Conservation (phyloP, 768 basidiomycete genomes). For the Suillus spraguei region DNA sequence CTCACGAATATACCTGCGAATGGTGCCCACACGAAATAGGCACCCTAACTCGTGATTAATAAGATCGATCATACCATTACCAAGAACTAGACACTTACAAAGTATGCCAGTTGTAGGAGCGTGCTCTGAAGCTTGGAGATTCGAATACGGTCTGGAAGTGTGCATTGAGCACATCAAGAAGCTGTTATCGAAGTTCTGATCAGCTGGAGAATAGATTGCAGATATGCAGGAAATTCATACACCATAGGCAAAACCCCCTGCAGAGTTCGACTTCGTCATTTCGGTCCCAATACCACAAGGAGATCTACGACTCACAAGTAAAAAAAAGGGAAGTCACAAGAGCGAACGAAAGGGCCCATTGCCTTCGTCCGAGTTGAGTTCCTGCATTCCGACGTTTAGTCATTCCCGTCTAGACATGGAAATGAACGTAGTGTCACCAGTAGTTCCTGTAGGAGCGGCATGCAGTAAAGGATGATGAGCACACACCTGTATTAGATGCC, state of each 20-base stretch:
- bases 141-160: constrained; percentile 73
- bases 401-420: not conserved
- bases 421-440: constrained; percentile 32
- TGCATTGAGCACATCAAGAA: constrained; percentile 68
- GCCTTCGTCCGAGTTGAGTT: constrained; percentile 44
- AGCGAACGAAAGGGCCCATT: constrained; percentile 61
- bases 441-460: constrained; percentile 43
- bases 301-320: constrained; percentile 48
- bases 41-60: constrained; percentile 41
- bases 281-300: not conserved
- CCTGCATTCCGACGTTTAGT: constrained; percentile 20
- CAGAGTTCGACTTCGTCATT: constrained; percentile 2
- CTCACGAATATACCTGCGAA: constrained; percentile 59
- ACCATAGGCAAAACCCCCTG: constrained; percentile 72
- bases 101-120: constrained; percentile 74
- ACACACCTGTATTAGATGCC: not conserved
- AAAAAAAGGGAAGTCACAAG: constrained; percentile 79
- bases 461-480: constrained; percentile 20
- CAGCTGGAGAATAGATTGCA: constrained; percentile 12
- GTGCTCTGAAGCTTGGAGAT: constrained; percentile 74
- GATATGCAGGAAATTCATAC: constrained; percentile 43
- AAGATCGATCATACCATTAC: not conserved
- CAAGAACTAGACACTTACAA: constrained; percentile 40
- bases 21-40: constrained; percentile 63
- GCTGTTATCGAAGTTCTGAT: constrained; percentile 34